A percentile compares a stretch with the other conserved stretches of the same genome.
phyloP scores from a whole-genome alignment of 106 monocot species.

The Dendrobium chrysotoxum region DNA sequence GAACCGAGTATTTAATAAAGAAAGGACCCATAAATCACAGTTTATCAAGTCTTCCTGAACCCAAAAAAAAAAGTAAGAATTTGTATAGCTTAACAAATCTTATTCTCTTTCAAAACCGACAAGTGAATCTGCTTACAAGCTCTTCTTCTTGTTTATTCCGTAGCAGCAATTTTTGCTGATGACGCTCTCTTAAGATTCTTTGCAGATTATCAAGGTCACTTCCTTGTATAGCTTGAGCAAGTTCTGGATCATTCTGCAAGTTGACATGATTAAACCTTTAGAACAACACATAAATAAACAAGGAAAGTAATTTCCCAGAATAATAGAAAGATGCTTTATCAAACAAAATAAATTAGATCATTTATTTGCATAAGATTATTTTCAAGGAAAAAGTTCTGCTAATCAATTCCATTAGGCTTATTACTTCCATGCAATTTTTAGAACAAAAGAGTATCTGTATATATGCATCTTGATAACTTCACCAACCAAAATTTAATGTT shows the following conservation, averaged over 20 bases:
- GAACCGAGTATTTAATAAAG: background rate
- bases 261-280: background rate
- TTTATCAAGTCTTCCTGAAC: background rate
- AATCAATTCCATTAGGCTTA: background rate
- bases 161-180: constrained; percentile 60
- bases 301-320: background rate
- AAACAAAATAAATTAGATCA: background rate
- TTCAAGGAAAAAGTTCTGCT: background rate
- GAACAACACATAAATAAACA: background rate
- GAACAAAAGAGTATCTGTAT: background rate
- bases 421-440: background rate
- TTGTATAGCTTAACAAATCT: background rate
- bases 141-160: constrained; percentile 83
- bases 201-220: constrained; percentile 68
- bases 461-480: background rate
- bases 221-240: constrained; percentile 79
- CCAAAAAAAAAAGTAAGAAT: background rate
- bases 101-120: background rate
- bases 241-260: constrained; percentile 79
- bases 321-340: background rate
- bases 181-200: constrained; percentile 60
- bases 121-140: constrained; percentile 46
- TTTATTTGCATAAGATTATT: background rate
- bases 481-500: background rate
- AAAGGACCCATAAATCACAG: background rate